Evolutionary conservation across 768 basidiomycete genomes (phyloP).

Genomic region (Suillus luteus): DNA sequence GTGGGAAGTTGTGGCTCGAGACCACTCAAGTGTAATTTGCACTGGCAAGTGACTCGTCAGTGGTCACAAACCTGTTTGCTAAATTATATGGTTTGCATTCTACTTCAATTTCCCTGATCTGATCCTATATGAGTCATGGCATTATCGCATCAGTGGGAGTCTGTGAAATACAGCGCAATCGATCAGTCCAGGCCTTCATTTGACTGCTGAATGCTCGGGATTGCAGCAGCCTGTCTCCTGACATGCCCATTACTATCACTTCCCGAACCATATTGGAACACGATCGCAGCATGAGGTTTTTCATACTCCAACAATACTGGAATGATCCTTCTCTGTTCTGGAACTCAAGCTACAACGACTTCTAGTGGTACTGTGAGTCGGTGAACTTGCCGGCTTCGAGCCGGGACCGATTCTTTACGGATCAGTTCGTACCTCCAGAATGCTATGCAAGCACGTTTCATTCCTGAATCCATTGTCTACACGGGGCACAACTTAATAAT

Average conservation of each 20-base stretch:
- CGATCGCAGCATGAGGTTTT: conserved; percentile 6
- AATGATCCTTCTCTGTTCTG: neutral
- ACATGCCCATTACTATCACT: neutral
- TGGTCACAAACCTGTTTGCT: neutral
- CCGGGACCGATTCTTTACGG: conserved; percentile 1
- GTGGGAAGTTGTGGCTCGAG: neutral
- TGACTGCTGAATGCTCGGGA: neutral
- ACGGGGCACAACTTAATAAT: conserved; percentile 1
- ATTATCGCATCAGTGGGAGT: conserved; percentile 1
- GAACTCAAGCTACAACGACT: conserved; percentile 1
- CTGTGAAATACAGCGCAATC: neutral
- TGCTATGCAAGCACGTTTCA: conserved; percentile 4
- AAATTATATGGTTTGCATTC: conserved; percentile 2
- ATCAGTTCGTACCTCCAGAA: neutral
- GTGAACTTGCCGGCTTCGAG: neutral
- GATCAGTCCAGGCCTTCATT: conserved; percentile 8
- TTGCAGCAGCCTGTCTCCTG: conserved; percentile 3
- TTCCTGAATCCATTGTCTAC: neutral
- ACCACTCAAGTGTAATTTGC: neutral
- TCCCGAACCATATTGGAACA: conserved; percentile 1
- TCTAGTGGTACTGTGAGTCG: neutral
- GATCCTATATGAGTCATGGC: neutral
- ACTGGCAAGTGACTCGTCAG: neutral
- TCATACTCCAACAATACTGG: neutral
- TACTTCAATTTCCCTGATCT: neutral